Evolutionary conservation across 371 early-diverging fungal species (phyloP).

Genomic region (Syncephalastrum sp.): DNA sequence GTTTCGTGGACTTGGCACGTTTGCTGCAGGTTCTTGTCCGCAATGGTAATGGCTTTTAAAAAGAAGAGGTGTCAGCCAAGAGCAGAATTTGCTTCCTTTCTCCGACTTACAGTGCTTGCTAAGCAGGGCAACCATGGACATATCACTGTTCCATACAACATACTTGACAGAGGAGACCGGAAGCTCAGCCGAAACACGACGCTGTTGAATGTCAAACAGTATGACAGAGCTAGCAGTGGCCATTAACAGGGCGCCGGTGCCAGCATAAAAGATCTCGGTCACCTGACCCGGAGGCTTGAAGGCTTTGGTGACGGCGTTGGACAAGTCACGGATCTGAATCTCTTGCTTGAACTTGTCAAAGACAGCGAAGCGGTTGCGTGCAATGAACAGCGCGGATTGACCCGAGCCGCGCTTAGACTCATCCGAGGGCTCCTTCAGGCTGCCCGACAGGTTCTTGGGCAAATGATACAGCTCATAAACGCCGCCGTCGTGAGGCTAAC

Average conservation of each 20-base stretch:
- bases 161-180: constrained; percentile 83
- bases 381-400: constrained; percentile 86
- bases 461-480: constrained; percentile 83
- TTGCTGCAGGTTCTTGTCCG: constrained; percentile 84
- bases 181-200: constrained; percentile 72
- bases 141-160: constrained; percentile 87
- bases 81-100: not conserved
- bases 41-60: constrained; percentile 75
- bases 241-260: constrained; percentile 80
- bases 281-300: constrained; percentile 78
- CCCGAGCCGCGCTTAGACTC: constrained; percentile 79
- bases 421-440: constrained; percentile 59
- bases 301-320: constrained; percentile 86
- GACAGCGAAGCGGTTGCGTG: constrained; percentile 94
- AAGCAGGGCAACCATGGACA: constrained; percentile 82
- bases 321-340: constrained; percentile 79
- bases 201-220: constrained; percentile 87
- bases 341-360: constrained; percentile 78
- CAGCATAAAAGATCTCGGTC: constrained; percentile 85
- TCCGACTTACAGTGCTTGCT: constrained; percentile 82
- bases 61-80: not conserved
- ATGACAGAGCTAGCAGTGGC: constrained; percentile 82
- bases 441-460: constrained; percentile 73
- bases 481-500: constrained; percentile 79
- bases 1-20: constrained; percentile 91